Evolutionary conservation across 2,329 filamentous ascomycete genomes (phyloP).

Genomic region (Nothophoma quercina): DNA sequence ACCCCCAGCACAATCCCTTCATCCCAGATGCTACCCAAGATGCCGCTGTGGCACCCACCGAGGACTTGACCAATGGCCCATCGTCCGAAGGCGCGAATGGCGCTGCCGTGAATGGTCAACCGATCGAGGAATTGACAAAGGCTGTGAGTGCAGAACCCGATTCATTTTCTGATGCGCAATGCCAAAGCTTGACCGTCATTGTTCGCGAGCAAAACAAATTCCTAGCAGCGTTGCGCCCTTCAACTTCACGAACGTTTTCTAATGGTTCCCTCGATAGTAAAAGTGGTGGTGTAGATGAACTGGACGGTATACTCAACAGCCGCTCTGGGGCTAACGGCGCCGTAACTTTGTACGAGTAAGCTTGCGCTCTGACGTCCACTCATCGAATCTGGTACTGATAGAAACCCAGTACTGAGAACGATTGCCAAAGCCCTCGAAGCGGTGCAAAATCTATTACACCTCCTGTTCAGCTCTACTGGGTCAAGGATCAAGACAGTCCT

Average conservation of each 20-base stretch:
- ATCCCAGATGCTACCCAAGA: constrained; percentile 30
- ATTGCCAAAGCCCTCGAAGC: constrained; percentile 28
- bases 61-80: constrained; percentile 32
- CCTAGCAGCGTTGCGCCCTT: constrained; percentile 42
- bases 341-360: constrained; percentile 42
- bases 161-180: constrained; percentile 62
- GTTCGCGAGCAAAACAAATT: constrained; percentile 53
- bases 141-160: constrained; percentile 50
- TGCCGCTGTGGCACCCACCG: constrained; percentile 12
- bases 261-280: constrained; percentile 64
- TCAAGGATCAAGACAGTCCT: constrained; percentile 57
- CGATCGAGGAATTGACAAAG: constrained; percentile 38
- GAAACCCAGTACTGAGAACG: constrained; percentile 33
- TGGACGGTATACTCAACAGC: constrained; percentile 51
- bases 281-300: constrained; percentile 57
- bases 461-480: constrained; percentile 55
- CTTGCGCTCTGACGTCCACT: constrained; percentile 1
- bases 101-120: constrained; percentile 34
- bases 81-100: constrained; percentile 32
- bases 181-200: constrained; percentile 61
- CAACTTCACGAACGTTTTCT: constrained; percentile 58
- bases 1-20: constrained; percentile 41
- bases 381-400: too few species aligned
- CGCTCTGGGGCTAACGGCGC: constrained; percentile 50
- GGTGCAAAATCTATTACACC: constrained; percentile 26